Evolutionary conservation across 768 basidiomycete genomes (phyloP).

Genomic region (Naganishia friedmannii): DNA sequence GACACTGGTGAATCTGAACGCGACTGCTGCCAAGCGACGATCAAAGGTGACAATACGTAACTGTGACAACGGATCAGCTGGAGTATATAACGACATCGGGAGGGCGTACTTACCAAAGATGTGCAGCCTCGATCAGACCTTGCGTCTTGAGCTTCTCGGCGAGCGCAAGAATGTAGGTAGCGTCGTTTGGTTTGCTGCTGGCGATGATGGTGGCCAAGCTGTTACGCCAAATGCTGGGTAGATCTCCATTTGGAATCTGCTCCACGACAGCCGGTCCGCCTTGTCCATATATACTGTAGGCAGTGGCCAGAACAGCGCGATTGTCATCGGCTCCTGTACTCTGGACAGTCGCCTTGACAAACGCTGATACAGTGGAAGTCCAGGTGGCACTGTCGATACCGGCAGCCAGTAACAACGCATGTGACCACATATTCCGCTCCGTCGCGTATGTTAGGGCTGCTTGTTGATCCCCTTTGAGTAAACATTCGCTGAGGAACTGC

Average conservation of each 20-base stretch:
- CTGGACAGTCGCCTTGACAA: constrained; percentile 49
- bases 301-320: constrained; percentile 25
- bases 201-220: constrained; percentile 77
- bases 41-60: constrained; percentile 80
- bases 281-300: constrained; percentile 22
- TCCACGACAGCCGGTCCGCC: constrained; percentile 15
- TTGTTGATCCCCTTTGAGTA: constrained; percentile 77
- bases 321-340: neutral
- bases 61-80: constrained; percentile 53
- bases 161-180: constrained; percentile 72
- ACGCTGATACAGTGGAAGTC: constrained; percentile 85
- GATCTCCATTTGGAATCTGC: constrained; percentile 6
- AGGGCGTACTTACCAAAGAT: constrained; percentile 69
- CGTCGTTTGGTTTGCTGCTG: constrained; percentile 63
- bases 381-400: constrained; percentile 89
- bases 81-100: neutral
- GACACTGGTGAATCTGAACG: neutral
- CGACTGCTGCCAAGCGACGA: constrained; percentile 59
- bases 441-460: constrained; percentile 84
- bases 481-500: constrained; percentile 54
- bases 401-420: constrained; percentile 90
- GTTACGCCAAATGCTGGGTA: constrained; percentile 69
- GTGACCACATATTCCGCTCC: constrained; percentile 87
- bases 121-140: constrained; percentile 78
- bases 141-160: constrained; percentile 75